Conservation (phyloP, 805 yeast genomes). For the Crinitomyces ghanaensis region DNA sequence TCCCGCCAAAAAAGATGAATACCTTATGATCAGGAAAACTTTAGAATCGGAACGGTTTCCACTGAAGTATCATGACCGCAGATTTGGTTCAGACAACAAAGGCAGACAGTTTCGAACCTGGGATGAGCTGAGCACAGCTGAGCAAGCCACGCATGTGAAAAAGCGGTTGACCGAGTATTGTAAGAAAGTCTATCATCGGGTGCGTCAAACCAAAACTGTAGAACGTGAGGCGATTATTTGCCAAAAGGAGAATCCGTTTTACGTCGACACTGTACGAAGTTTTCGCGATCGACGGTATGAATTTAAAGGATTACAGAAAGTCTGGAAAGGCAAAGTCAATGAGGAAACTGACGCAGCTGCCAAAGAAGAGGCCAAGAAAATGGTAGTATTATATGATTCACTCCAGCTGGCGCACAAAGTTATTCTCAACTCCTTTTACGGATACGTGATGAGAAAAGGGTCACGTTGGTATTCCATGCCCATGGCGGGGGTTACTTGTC, state of each 20-base stretch:
- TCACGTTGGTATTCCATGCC: conserved; percentile 99
- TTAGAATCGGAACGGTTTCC: conserved; percentile 71
- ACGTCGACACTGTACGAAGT: conserved; percentile 84
- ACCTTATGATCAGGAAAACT: conserved; percentile 77
- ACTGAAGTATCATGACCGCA: conserved; percentile 37
- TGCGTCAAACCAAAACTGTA: conserved; percentile 70
- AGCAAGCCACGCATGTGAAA: conserved; percentile 65
- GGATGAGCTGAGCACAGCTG: conserved; percentile 66
- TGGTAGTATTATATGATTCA: conserved; percentile 89
- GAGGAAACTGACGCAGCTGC: conserved; percentile 43
- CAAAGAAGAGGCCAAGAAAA: conserved; percentile 83
- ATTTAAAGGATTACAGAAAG: conserved; percentile 84
- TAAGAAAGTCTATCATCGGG: conserved; percentile 69
- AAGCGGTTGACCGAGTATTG: conserved; percentile 76
- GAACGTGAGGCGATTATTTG: conserved; percentile 91
- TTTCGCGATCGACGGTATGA: conserved; percentile 96
- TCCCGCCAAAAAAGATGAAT: conserved; percentile 87
- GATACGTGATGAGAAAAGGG: conserved; percentile 98
- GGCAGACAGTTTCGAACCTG: conserved; percentile 34
- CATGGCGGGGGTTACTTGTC: conserved; percentile 98
- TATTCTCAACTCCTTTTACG: conserved; percentile 90
- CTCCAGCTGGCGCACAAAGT: conserved; percentile 95
- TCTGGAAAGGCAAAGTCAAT: conserved; percentile 76
- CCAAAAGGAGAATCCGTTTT: conserved; percentile 95
- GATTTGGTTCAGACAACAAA: conserved; percentile 10